Base-by-base conservation (phyloP, 2,329 filamentous ascomycete genomes). In the Dactylellina haptotyla region DNA sequence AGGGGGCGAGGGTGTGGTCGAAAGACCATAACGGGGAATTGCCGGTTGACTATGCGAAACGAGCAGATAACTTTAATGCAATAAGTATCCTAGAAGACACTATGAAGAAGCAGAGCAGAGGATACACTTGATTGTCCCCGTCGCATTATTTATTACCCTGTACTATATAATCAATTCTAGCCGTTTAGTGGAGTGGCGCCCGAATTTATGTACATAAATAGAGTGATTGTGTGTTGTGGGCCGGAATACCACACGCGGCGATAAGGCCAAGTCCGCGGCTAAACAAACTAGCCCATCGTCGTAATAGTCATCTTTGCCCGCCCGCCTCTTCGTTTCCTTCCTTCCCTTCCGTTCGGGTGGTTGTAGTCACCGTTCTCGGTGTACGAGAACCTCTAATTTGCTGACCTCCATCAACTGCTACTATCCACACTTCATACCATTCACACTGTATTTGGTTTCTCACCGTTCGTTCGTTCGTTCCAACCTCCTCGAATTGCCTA, bases 291-390 rank as follows among this genome's bases (percentile, higher is more conserved):
- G 30, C 4, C 43, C 10, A 25, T 50, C 23, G 50, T n/a, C n/a
- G 23, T 57, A n/a, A 59, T 46, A 58, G 51, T 71, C 67, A 64
- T 72, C 61, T 23, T 37, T 34, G 10, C 25, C 54, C 43, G 50
- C 46, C n/a, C 20, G n/a, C n/a, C 51, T 56, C 50, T 63, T 51
- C 51, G 25, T 50, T 51, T 51, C 41, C 4, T 16, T 20, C 59
- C 50, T 51, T 51, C 41, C 4, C 18, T 20, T 67, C 50, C 43
- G 63, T 65, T 61, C 26, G n/a, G 69, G 43, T 20, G 61, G 69
- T 65, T 66, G 69, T 73, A 73, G 69, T 73, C 69, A 73, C 69
- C 69, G 69, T 73, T 72, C 61, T 73, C 69, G 69, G 69, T 73
- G 66, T 61, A 73, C 69, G 69, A 73, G 69, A 54, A 62, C 69